A percentile compares a stretch with the other conserved stretches of the same genome.
Evolutionary conservation across 352 stramenopile genomes (phyloP).

Genomic region (Pythium chondricola): DNA sequence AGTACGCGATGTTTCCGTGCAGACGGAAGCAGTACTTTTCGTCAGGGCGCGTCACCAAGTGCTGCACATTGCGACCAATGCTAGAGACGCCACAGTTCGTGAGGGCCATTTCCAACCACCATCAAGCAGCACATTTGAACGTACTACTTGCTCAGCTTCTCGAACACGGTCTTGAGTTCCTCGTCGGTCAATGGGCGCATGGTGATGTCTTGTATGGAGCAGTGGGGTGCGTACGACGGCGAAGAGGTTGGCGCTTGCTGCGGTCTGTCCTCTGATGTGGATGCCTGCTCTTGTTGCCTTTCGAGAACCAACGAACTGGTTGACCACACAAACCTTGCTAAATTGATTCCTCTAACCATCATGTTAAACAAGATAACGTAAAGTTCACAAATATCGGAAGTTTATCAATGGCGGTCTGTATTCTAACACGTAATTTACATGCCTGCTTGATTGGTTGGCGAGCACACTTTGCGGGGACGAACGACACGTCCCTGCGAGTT

Average conservation of each 20-base stretch:
- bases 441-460: constrained; percentile 9
- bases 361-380: too few species aligned
- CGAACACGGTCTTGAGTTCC: constrained; percentile 96
- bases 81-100: constrained; percentile 19
- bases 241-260: not conserved
- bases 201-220: constrained; percentile 8
- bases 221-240: not conserved
- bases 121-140: constrained; percentile 11
- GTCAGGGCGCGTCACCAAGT: constrained; percentile 95
- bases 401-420: too few species aligned
- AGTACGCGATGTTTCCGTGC: constrained; percentile 97
- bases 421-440: constrained; percentile 3
- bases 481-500: too few species aligned
- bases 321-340: constrained; percentile 1
- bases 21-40: constrained; percentile 98
- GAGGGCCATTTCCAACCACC: not conserved
- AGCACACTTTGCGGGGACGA: too few species aligned
- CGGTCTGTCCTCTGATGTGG: not conserved
- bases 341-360: too few species aligned
- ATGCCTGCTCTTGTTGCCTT: constrained; percentile 15
- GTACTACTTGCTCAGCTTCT: constrained; percentile 98
- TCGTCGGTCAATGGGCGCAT: constrained; percentile 99
- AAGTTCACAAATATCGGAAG: too few species aligned
- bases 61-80: constrained; percentile 96
- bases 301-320: constrained; percentile 15